Percentiles rank a stretch among this genome's conserved stretches.
These are phyloP conservation scores for Tarenaya hassleriana DNA, from an alignment of 345 rosid genomes.

Conservation along the genomic window DNA sequence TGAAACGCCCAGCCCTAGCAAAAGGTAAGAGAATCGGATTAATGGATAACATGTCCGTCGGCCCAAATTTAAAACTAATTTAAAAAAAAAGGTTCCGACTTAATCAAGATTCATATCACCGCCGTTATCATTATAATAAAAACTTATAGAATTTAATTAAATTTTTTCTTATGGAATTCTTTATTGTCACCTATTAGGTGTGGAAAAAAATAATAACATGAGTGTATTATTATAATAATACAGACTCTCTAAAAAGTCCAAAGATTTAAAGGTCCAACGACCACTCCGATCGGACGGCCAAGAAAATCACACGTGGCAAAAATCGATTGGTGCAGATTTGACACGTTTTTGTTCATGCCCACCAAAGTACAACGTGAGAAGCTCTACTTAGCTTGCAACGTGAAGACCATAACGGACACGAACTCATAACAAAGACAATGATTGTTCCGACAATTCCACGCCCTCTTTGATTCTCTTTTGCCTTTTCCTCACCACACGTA, in stretches of 20 bases:
- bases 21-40: no score
- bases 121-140: background rate
- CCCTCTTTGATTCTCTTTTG: constrained; percentile 14
- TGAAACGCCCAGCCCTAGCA: no score
- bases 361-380: constrained; percentile 44
- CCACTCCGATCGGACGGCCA: constrained; percentile 9
- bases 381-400: constrained; percentile 40
- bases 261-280: no score
- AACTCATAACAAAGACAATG: constrained; percentile 13
- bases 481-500: constrained; percentile 21
- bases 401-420: constrained; percentile 39
- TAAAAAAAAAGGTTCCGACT: background rate
- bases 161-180: no score
- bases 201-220: no score
- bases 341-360: no score
- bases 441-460: constrained; percentile 17
- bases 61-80: no score
- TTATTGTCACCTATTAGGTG: no score
- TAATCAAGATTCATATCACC: background rate
- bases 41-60: no score
- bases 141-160: no score
- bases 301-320: constrained; percentile 12
- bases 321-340: constrained; percentile 5
- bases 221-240: no score
- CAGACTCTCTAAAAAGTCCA: no score